A percentile compares a stretch with the other conserved stretches of the same genome.
Evolutionary conservation across 768 basidiomycete genomes (phyloP).

Genomic region (Trametes meyenii): DNA sequence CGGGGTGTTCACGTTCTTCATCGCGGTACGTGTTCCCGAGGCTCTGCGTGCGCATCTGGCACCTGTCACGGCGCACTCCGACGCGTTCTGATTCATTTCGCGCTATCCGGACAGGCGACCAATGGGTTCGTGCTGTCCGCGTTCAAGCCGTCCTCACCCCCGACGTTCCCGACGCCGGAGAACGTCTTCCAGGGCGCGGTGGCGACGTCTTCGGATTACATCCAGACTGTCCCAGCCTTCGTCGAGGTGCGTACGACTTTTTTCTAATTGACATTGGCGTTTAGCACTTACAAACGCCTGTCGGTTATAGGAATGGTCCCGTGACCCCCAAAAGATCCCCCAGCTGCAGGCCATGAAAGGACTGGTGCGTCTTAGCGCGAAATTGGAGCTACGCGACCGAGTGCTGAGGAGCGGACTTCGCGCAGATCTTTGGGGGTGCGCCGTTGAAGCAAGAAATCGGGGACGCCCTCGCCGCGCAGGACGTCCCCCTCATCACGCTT

Average conservation of each 20-base stretch:
- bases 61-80: neutral
- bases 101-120: neutral
- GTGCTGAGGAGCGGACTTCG: no score
- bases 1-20: slow-evolving; percentile 3
- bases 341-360: slow-evolving; percentile 16
- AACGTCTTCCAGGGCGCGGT: slow-evolving; percentile 18
- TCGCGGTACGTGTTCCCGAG: neutral
- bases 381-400: no score
- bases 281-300: no score
- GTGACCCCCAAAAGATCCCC: slow-evolving; percentile 22
- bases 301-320: slow-evolving; percentile 20
- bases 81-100: neutral
- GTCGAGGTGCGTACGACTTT: slow-evolving; percentile 27
- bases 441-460: slow-evolving; percentile 41
- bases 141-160: slow-evolving; percentile 27
- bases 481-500: slow-evolving; percentile 36
- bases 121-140: slow-evolving; percentile 25
- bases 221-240: slow-evolving; percentile 30
- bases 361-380: neutral
- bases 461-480: slow-evolving; percentile 35
- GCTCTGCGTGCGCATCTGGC: no score
- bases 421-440: slow-evolving; percentile 42
- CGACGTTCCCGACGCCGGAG: slow-evolving; percentile 29
- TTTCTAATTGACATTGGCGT: neutral
- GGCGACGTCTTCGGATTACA: slow-evolving; percentile 15